phyloP scores from a whole-genome alignment of 179 eudicot genomes.

The Nepenthes alata region DNA sequence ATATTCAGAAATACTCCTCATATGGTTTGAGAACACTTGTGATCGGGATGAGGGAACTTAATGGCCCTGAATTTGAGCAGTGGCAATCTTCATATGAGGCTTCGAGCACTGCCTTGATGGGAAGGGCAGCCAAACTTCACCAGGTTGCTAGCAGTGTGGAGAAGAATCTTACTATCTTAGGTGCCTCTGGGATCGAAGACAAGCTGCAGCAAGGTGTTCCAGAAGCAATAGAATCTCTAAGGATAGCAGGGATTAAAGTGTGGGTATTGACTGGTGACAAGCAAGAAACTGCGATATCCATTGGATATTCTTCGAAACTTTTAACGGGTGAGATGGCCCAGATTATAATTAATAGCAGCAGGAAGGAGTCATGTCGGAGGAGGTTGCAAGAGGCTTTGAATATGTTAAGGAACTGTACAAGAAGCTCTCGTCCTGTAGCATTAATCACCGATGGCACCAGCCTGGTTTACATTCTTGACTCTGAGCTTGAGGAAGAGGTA shows the following conservation, averaged over 20 bases:
- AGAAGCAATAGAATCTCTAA: constrained; percentile 84
- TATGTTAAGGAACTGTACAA: constrained; percentile 19
- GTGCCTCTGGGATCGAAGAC: constrained; percentile 96
- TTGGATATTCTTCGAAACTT: constrained; percentile 87
- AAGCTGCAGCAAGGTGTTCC: constrained; percentile 92
- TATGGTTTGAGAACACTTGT: constrained; percentile 86
- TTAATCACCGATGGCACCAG: constrained; percentile 92
- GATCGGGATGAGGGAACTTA: constrained; percentile 66
- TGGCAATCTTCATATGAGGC: constrained; percentile 93
- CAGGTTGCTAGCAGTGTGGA: constrained; percentile 68
- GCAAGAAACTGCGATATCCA: constrained; percentile 98
- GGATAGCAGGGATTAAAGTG: constrained; percentile 83
- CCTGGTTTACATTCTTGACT: constrained; percentile 84
- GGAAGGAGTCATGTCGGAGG: constrained; percentile 60
- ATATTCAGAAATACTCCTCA: constrained; percentile 72
- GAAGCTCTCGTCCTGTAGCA: constrained; percentile 31
- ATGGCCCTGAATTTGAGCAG: constrained; percentile 41
- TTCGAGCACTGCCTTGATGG: constrained; percentile 82
- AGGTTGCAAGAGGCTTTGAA: constrained; percentile 56
- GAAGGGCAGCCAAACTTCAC: constrained; percentile 80
- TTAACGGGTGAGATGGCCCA: constrained; percentile 68
- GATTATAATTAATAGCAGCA: constrained; percentile 64
- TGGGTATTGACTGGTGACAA: constrained; percentile 99
- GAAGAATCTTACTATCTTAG: constrained; percentile 47
- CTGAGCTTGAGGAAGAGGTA: constrained; percentile 93